These are phyloP conservation scores for Scheffersomyces insectosa DNA, from an alignment of 1,139 yeast genomes.

Conservation along the genomic window DNA sequence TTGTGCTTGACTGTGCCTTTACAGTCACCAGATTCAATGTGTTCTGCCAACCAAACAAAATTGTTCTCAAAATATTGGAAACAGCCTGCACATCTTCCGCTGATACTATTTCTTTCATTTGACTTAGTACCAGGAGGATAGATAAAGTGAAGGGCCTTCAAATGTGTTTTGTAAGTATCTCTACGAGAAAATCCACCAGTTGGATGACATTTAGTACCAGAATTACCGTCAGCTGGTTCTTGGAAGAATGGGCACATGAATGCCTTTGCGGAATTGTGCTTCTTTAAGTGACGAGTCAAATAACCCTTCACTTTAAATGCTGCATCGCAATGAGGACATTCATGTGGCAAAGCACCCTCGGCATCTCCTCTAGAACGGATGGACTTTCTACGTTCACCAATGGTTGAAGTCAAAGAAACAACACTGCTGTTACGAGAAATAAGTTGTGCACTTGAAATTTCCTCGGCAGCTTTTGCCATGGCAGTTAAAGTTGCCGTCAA, in stretches of 20 bases:
- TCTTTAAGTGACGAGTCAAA: slow-evolving; percentile 56
- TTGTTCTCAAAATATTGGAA: slow-evolving; percentile 50
- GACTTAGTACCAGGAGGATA: slow-evolving; percentile 61
- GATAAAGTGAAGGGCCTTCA: slow-evolving; percentile 57
- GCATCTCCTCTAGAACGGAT: neutral
- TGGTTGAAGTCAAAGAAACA: neutral
- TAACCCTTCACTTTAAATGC: slow-evolving; percentile 57
- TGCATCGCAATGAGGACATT: slow-evolving; percentile 49
- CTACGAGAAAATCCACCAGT: slow-evolving; percentile 61
- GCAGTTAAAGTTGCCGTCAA: neutral
- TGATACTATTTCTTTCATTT: slow-evolving; percentile 39
- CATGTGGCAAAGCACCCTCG: slow-evolving; percentile 13
- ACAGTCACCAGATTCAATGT: slow-evolving; percentile 50
- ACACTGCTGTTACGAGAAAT: neutral
- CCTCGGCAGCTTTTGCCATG: neutral
- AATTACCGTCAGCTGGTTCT: slow-evolving; percentile 24
- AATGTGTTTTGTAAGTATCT: slow-evolving; percentile 59
- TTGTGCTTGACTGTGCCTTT: slow-evolving; percentile 34
- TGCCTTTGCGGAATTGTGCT: slow-evolving; percentile 51
- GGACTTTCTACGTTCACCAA: slow-evolving; percentile 2
- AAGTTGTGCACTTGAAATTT: neutral
- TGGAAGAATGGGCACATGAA: slow-evolving; percentile 56
- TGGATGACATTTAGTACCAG: slow-evolving; percentile 55
- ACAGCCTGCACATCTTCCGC: slow-evolving; percentile 62
- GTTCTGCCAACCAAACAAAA: slow-evolving; percentile 50